phyloP scores from a whole-genome alignment of 2,329 filamentous ascomycete species.

The Exophiala sp. region DNA sequence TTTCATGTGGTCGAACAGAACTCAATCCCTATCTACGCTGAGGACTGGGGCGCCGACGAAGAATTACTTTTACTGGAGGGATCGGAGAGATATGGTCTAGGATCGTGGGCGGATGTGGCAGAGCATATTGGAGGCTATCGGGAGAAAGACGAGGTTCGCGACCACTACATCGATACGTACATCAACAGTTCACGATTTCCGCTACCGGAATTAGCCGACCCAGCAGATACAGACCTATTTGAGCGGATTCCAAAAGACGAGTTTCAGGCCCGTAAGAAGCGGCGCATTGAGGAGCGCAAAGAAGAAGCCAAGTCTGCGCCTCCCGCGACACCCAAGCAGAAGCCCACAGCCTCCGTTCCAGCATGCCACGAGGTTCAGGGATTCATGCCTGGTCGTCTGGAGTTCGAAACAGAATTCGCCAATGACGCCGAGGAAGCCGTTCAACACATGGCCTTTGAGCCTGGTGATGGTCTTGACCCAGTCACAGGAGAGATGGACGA shows the following conservation, averaged over 20 bases:
- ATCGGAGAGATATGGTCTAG: slow-evolving; percentile 90
- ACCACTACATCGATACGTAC: slow-evolving; percentile 89
- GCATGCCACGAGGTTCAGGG: slow-evolving; percentile 97
- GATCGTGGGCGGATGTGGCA: slow-evolving; percentile 96
- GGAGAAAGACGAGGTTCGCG: slow-evolving; percentile 89
- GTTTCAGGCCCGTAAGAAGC: slow-evolving; percentile 89
- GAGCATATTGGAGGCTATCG: slow-evolving; percentile 97
- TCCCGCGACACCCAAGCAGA: slow-evolving; percentile 83
- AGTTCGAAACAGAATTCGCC: slow-evolving; percentile 96
- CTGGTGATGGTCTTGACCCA: slow-evolving; percentile 86
- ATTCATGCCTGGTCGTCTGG: slow-evolving; percentile 95
- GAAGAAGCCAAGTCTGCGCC: slow-evolving; percentile 81
- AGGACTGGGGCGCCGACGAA: slow-evolving; percentile 95
- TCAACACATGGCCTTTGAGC: slow-evolving; percentile 97
- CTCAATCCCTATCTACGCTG: slow-evolving; percentile 92
- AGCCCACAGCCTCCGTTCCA: slow-evolving; percentile 91
- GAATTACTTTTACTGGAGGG: slow-evolving; percentile 91
- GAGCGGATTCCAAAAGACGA: slow-evolving; percentile 82
- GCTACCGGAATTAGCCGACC: slow-evolving; percentile 79
- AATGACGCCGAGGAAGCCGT: slow-evolving; percentile 98
- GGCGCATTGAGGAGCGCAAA: slow-evolving; percentile 85
- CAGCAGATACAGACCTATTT: slow-evolving; percentile 72
- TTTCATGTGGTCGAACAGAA: slow-evolving; percentile 97
- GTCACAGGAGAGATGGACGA: slow-evolving; percentile 82
- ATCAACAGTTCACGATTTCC: slow-evolving; percentile 81